Evolutionary conservation across 805 yeast species (phyloP).

Genomic region (Kuraishia borneana): DNA sequence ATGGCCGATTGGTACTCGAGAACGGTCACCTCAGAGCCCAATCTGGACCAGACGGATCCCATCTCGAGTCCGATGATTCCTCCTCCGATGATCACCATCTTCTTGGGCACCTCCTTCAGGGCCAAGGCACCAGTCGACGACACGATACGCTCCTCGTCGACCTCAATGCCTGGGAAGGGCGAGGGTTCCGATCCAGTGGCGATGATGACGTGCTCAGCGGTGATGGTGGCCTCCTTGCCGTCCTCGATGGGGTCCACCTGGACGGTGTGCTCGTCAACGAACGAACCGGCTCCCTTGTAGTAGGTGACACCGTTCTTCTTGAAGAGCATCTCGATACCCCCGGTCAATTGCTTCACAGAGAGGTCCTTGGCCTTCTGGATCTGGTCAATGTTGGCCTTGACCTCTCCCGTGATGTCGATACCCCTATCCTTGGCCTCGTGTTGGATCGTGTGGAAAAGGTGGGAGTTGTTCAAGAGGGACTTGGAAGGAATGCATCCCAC

Average conservation of each 20-base stretch:
- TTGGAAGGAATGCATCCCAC: slow-evolving; percentile 99
- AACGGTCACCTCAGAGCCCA: slow-evolving; percentile 92
- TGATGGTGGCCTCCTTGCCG: slow-evolving; percentile 55
- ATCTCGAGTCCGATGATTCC: slow-evolving; percentile 99
- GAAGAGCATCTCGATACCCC: slow-evolving; percentile 90
- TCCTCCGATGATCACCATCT: slow-evolving; percentile 90
- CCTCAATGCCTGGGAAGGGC: slow-evolving; percentile 95
- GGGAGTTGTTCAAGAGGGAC: slow-evolving; percentile 90
- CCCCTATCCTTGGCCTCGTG: slow-evolving; percentile 84
- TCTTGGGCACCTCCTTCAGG: slow-evolving; percentile 85
- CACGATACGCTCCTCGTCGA: slow-evolving; percentile 96
- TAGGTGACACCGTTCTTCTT: slow-evolving; percentile 93
- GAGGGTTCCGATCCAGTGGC: slow-evolving; percentile 99
- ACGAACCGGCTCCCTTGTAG: slow-evolving; percentile 88
- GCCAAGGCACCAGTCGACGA: slow-evolving; percentile 88
- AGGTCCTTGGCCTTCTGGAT: slow-evolving; percentile 90
- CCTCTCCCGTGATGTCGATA: slow-evolving; percentile 62
- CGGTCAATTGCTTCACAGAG: slow-evolving; percentile 79
- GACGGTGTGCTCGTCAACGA: slow-evolving; percentile 68
- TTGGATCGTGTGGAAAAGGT: slow-evolving; percentile 78
- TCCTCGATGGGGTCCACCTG: slow-evolving; percentile 84
- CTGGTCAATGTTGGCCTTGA: slow-evolving; percentile 59
- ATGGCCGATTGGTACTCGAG: slow-evolving; percentile 82
- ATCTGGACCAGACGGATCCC: slow-evolving; percentile 95
- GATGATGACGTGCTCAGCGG: slow-evolving; percentile 81